phyloP scores from a whole-genome alignment of 2,329 filamentous ascomycete genomes.

The Boeremia lycopersici region DNA sequence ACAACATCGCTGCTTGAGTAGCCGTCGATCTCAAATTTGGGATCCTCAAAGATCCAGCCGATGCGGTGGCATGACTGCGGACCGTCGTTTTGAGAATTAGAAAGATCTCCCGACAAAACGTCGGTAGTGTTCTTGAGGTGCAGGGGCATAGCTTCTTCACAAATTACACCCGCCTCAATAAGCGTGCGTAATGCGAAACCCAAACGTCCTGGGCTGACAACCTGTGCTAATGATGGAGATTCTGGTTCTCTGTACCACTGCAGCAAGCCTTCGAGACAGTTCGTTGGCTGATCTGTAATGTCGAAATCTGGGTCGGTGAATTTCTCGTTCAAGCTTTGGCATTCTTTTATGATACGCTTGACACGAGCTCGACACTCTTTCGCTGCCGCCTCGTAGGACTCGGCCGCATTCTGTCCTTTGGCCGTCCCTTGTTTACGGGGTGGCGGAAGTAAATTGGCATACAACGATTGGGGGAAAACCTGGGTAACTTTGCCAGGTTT shows the following conservation, averaged over 20 bases:
- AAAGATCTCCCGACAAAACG: slow-evolving; percentile 51
- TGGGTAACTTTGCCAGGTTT: slow-evolving; percentile 74
- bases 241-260: slow-evolving; percentile 50
- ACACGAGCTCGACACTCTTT: slow-evolving; percentile 68
- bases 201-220: slow-evolving; percentile 21
- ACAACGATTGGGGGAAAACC: slow-evolving; percentile 70
- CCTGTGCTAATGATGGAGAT: slow-evolving; percentile 56
- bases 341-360: slow-evolving; percentile 63
- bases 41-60: slow-evolving; percentile 78
- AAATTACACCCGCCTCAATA: slow-evolving; percentile 28
- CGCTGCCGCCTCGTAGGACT: slow-evolving; percentile 74
- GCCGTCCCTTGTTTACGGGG: slow-evolving; percentile 54
- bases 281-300: slow-evolving; percentile 70
- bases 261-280: slow-evolving; percentile 40
- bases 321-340: slow-evolving; percentile 78
- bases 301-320: slow-evolving; percentile 85
- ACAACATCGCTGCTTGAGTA: slow-evolving; percentile 77
- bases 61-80: slow-evolving; percentile 34
- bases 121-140: slow-evolving; percentile 63
- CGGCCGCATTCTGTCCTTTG: slow-evolving; percentile 64
- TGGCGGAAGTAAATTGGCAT: slow-evolving; percentile 55
- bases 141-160: slow-evolving; percentile 23
- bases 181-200: slow-evolving; percentile 35
- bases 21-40: slow-evolving; percentile 77
- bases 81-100: neutral